These are phyloP conservation scores for Simmondsia chinensis DNA, from an alignment of 148 eudicot species.

Conservation along the genomic window DNA sequence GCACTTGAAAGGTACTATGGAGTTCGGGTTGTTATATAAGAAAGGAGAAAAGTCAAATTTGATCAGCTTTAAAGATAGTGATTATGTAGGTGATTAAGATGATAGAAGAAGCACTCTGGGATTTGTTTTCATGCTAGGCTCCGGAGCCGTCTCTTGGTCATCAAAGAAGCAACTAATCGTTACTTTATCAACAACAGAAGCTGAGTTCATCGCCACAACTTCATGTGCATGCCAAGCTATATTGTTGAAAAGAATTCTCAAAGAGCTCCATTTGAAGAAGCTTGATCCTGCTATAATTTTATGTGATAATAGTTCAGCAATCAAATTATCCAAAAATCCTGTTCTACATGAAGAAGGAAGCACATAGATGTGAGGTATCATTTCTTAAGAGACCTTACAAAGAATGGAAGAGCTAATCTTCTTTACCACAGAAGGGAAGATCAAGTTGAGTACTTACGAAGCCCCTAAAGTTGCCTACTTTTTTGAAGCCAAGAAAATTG, in stretches of 20 bases:
- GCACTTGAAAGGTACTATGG: neutral
- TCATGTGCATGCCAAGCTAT: neutral
- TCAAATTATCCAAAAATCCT: too few species aligned
- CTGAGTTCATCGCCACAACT: neutral
- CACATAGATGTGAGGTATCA: too few species aligned
- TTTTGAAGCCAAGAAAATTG: too few species aligned
- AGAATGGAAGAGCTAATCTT: too few species aligned
- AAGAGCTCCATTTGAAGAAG: neutral
- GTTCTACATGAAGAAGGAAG: too few species aligned
- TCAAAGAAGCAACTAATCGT: constrained; percentile 2
- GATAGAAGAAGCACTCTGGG: neutral
- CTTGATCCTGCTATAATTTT: neutral
- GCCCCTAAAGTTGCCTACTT: too few species aligned
- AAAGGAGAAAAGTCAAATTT: neutral
- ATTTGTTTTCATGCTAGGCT: neutral
- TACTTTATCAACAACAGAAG: neutral
- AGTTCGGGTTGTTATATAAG: neutral
- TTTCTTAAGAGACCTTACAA: too few species aligned
- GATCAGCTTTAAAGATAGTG: neutral
- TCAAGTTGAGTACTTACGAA: too few species aligned
- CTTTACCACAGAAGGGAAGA: too few species aligned
- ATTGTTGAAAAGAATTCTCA: neutral
- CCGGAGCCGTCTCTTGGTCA: neutral
- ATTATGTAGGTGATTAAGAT: neutral
- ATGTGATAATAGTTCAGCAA: neutral